Conservation (phyloP, 805 yeast genomes). For the Saccharomyces kudriavzevii region DNA sequence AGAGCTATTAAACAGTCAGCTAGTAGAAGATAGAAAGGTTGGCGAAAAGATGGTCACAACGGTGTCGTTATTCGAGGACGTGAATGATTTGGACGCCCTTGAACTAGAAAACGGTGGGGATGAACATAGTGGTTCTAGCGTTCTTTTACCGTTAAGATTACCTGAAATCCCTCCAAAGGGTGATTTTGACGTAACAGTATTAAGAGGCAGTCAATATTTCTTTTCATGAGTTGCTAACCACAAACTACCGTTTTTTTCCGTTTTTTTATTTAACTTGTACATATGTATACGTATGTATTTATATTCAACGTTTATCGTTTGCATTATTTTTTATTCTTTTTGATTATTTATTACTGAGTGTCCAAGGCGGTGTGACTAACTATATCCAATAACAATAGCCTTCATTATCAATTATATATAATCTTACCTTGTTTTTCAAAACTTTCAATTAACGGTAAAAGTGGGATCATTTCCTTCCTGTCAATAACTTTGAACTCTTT, state of each 20-base stretch:
- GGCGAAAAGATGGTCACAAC: conserved; percentile 62
- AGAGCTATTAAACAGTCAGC: conserved; percentile 42
- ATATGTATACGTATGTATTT: neutral
- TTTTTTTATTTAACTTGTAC: neutral
- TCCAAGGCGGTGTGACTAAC: neutral
- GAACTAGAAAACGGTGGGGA: conserved; percentile 19
- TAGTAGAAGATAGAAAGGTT: conserved; percentile 39
- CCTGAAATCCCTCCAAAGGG: conserved; percentile 77
- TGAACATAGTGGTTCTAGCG: conserved; percentile 28
- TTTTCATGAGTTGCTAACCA: conserved; percentile 34
- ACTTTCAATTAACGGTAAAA: conserved; percentile 65
- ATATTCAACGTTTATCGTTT: neutral
- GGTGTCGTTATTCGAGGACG: conserved; percentile 44
- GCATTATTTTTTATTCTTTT: neutral
- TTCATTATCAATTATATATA: conserved; percentile 16
- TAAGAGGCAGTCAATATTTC: conserved; percentile 72
- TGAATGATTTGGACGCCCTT: conserved; percentile 19
- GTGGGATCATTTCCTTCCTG: conserved; percentile 68
- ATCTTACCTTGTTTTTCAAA: conserved; percentile 85
- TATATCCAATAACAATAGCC: neutral
- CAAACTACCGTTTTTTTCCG: neutral
- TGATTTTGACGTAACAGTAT: conserved; percentile 67
- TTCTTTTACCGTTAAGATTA: conserved; percentile 59
- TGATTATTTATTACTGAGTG: neutral
- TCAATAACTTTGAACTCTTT: conserved; percentile 80